Evolutionary conservation across 495 filamentous ascomycete genomes (phyloP).

Genomic region (Articulospora tetracladia): DNA sequence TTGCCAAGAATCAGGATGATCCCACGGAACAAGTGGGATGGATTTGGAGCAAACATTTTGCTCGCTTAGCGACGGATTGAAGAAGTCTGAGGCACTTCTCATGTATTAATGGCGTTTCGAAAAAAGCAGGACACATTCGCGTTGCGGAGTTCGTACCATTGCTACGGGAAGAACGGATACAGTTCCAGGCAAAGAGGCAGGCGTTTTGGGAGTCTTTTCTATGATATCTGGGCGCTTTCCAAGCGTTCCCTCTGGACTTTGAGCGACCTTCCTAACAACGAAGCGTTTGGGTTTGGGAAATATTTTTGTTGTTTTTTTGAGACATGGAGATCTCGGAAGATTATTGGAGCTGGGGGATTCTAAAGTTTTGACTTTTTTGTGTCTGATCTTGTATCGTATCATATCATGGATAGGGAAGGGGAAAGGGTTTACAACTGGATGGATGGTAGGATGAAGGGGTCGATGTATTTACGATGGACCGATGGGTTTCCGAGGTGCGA

Average conservation of each 20-base stretch:
- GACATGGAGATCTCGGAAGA: not conserved
- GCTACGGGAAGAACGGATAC: not conserved
- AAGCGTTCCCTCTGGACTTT: not conserved
- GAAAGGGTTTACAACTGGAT: not conserved
- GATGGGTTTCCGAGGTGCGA: not conserved
- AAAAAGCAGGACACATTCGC: not conserved
- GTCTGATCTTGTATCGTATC: not conserved
- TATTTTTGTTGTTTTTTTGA: not conserved
- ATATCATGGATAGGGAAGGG: not conserved
- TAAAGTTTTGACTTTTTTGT: not conserved
- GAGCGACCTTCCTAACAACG: not conserved
- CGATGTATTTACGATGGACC: not conserved
- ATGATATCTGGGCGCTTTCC: not conserved
- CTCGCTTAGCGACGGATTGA: slow-evolving; percentile 53
- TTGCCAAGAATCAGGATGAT: slow-evolving; percentile 96
- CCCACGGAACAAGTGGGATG: slow-evolving; percentile 73
- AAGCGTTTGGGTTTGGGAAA: not conserved
- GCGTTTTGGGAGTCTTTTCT: not conserved
- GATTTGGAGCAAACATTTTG: slow-evolving; percentile 99
- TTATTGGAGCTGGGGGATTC: not conserved
- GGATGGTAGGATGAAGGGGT: not conserved
- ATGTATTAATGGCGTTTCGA: slow-evolving; percentile 20
- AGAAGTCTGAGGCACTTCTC: not conserved
- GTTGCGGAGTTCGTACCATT: slow-evolving; percentile 5
- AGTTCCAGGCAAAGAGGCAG: not conserved